A percentile compares a stretch with the other conserved stretches of the same genome.
Evolutionary conservation across 306 rosid species (phyloP).

Genomic region (Citrullus mucosospermus): DNA sequence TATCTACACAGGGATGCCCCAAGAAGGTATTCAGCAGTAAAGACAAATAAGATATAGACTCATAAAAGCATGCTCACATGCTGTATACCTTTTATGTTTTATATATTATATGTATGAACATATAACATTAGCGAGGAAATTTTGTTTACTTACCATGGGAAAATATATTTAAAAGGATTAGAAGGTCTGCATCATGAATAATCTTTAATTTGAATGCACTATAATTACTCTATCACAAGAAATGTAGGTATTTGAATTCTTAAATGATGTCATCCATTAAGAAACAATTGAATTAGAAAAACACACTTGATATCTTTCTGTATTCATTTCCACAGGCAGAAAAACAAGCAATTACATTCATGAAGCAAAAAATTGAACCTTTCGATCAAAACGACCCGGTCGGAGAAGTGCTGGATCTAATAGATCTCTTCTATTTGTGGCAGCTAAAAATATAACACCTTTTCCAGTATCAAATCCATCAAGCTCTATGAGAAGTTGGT

Average conservation of each 20-base stretch:
- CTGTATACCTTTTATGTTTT: background rate
- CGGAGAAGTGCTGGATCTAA: slow-evolving; percentile 98
- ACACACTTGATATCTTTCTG: background rate
- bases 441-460: slow-evolving; percentile 95
- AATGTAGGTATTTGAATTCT: background rate
- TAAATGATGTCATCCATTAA: background rate
- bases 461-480: slow-evolving; percentile 99
- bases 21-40: background rate
- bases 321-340: background rate
- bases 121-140: background rate
- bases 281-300: background rate
- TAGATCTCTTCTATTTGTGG: slow-evolving; percentile 95
- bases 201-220: background rate
- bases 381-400: slow-evolving; percentile 98
- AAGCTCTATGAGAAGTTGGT: slow-evolving; percentile 90
- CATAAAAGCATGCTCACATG: background rate
- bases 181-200: background rate
- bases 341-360: slow-evolving; percentile 8
- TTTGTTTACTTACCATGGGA: background rate
- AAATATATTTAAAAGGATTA: background rate
- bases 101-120: background rate
- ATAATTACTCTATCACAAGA: background rate
- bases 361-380: slow-evolving; percentile 43
- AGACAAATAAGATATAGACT: background rate
- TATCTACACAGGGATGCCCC: slow-evolving; percentile 42